Conservation (phyloP, 202 grass and related monocot species). For the Setaria italica region DNA sequence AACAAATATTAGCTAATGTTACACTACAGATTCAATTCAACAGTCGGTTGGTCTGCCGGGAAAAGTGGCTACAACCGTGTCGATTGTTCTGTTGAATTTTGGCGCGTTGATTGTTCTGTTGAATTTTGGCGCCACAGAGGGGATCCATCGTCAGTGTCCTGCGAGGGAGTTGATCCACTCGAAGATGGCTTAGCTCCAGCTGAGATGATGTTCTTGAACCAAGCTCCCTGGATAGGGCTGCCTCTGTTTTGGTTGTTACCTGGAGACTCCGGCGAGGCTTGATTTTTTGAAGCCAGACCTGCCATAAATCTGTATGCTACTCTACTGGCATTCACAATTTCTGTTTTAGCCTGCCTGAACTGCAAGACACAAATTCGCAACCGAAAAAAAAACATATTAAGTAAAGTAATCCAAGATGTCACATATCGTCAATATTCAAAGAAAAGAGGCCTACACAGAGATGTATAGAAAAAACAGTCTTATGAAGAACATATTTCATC, state of each 20-base stretch:
- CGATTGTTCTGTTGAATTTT: slow-evolving; percentile 58
- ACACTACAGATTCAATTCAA: slow-evolving; percentile 53
- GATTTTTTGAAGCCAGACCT: slow-evolving; percentile 69
- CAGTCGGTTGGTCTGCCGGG: background rate
- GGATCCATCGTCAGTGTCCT: slow-evolving; percentile 44
- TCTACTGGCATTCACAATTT: slow-evolving; percentile 90
- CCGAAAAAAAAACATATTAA: slow-evolving; percentile 21
- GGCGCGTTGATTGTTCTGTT: slow-evolving; percentile 51
- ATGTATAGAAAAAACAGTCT: slow-evolving; percentile 6
- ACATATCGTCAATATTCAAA: background rate
- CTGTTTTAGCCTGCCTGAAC: slow-evolving; percentile 96
- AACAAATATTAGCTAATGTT: slow-evolving; percentile 57
- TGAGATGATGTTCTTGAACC: slow-evolving; percentile 82
- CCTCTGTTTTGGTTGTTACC: slow-evolving; percentile 67
- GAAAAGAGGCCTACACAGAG: background rate
- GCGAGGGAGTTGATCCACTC: slow-evolving; percentile 53
- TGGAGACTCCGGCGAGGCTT: slow-evolving; percentile 58
- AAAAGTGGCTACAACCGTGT: slow-evolving; percentile 46
- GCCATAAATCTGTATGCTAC: slow-evolving; percentile 95
- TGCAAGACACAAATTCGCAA: slow-evolving; percentile 56
- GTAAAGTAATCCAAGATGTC: background rate
- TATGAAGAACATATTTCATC: background rate
- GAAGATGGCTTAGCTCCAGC: slow-evolving; percentile 76
- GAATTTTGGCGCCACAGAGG: slow-evolving; percentile 50
- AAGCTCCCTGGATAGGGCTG: slow-evolving; percentile 66